Evolutionary conservation across 352 stramenopile species (phyloP), one percentile per base, ranked within the genome.

Genomic region (Phytopythium cucurbitacearum): DNA sequence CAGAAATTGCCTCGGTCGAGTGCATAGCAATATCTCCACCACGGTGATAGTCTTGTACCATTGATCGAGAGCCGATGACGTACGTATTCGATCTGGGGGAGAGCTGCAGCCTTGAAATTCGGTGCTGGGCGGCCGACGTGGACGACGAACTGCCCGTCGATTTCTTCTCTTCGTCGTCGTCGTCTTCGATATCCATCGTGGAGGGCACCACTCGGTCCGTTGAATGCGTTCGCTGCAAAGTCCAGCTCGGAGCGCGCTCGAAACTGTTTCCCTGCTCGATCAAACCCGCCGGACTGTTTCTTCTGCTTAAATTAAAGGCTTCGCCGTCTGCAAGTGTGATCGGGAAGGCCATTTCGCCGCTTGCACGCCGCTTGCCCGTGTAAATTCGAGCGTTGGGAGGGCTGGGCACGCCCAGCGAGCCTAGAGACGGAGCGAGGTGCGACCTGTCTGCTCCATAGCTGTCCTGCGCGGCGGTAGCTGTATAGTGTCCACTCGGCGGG

Each of bases 291-390:
- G 21, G 21, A 28, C 21, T 28, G 34, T 21, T 51, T 8, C 46
- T 42, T 28, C 10, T 48, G 42, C 15, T 16, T 33, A 42, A 21
- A 7, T 42, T 33, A 15, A 51, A 7, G 7, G 28, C 33, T 6
- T 34, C 46, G 35, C 12, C 33, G 34, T 28, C 21, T 28, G 21
- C 21, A 28, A 28, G 21, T 28, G 21, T 28, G 21, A 28, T 28
- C 21, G 21, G 21, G 21, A 28, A 28, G 7, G 46, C 46, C 32
- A 51, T 51, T 21, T 51, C 46, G 46, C 46, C 46, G n/a, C 46
- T 51, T 15, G 46, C 46, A 7, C 46, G 46, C n/a, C 46, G 46
- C 10, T 51, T 51, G 5, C 46, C 46, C 3, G 46, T 51, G 46
- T 42, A 51, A 6, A 35, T 51, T 2, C 46, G 21, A 28, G 21